Evolutionary conservation across 2,329 filamentous ascomycete genomes (phyloP), one percentile per base, ranked within the genome.

Genomic region (Trichoderma atrobrunneum): DNA sequence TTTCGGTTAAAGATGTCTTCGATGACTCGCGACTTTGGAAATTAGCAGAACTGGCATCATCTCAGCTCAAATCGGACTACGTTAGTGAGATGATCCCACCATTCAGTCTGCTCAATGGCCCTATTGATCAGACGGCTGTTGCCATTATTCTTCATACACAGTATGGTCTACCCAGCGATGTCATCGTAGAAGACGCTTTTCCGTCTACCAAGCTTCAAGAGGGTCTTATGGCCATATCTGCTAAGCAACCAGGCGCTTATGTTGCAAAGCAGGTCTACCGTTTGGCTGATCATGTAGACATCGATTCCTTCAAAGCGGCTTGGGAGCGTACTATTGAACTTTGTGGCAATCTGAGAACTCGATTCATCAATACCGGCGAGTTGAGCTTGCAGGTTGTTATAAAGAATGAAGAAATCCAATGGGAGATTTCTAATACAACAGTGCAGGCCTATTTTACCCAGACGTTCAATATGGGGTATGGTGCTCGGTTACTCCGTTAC

Each of bases 191-290:
- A 24, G 81, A 84, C 70, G 74, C 81, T 0, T 84, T 81, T 59
- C 83, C 82, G 1, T 82, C 81, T 74, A 80, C 81, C 3, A 76
- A 79, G 4, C 76, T 84, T 3, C 83, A 84, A 61, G 81, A 82
- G 71, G 81, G 80, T 1, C 77, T 84, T 4, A 77, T 85, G 60
- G 78, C 81, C 0, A 73, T 83, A 2, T 77, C 81, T 3, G 74
- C 73, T 28, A 76, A 78, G 18, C 64, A 74, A 0, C 65, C 51
- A 0, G 82, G 80, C 1, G 78, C 78, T 0, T 84, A 85, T 39
- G 76, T 83, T 7, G 77, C 80, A 1, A 76, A 78, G 54, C 75
- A 77, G 61, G 76, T 74, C 8, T 72, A 76, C 34, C 67, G 70
- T n/a, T 73, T 80, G 2, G 56, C 74, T 0, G 56, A 48, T 3